These are phyloP conservation scores for Cystobasidium onofrii DNA, from an alignment of 768 basidiomycete genomes.

Conservation along the genomic window DNA sequence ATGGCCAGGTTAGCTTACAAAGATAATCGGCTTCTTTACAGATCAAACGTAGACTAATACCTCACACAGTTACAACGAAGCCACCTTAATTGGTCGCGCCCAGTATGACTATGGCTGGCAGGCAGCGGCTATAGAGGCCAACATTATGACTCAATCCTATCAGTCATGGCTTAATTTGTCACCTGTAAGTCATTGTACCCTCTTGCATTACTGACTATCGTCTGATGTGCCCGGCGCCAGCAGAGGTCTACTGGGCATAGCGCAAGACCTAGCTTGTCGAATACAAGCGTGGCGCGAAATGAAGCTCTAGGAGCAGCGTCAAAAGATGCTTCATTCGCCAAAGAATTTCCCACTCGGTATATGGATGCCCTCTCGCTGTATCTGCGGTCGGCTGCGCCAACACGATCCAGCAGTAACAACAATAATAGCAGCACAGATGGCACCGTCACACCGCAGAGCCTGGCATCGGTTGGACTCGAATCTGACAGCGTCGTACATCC, in stretches of 20 bases:
- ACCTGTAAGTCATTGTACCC: constrained; percentile 35
- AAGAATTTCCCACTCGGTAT: constrained; percentile 38
- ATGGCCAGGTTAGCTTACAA: background rate
- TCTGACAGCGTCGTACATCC: constrained; percentile 58
- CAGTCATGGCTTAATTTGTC: constrained; percentile 39
- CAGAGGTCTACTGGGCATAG: background rate
- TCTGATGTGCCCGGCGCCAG: background rate
- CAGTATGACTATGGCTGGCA: constrained; percentile 78
- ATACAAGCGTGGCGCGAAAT: background rate
- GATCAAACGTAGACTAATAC: too few relatives aligned
- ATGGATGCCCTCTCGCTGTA: constrained; percentile 36
- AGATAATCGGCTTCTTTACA: too few relatives aligned
- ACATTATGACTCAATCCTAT: constrained; percentile 48
- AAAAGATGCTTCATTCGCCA: background rate
- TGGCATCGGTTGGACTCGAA: constrained; percentile 42
- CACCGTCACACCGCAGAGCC: background rate
- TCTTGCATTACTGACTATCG: background rate
- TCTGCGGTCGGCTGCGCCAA: background rate
- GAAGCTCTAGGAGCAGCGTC: background rate
- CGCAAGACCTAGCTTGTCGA: constrained; percentile 4
- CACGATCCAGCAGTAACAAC: background rate
- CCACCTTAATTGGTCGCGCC: constrained; percentile 64
- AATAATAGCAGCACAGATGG: background rate
- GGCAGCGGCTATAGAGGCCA: constrained; percentile 74
- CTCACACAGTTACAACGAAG: constrained; percentile 74